Percentiles rank a stretch among this genome's conserved stretches.
Evolutionary conservation across 106 monocot species (phyloP).

Genomic region (Ottelia alismoides): DNA sequence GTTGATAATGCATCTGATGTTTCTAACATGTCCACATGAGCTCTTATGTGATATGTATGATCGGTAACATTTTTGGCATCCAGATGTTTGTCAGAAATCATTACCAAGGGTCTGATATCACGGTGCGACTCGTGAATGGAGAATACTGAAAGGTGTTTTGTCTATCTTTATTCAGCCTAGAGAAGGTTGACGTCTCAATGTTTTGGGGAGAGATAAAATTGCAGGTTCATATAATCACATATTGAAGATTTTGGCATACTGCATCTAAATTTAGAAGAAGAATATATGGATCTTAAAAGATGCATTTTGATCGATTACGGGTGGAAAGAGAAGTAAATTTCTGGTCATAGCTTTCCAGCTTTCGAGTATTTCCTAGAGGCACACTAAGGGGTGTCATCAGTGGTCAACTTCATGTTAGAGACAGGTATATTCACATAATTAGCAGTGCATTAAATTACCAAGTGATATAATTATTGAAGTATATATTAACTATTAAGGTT

Average conservation of each 20-base stretch:
- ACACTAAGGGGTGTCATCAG: constrained; percentile 3
- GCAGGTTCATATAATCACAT: constrained; percentile 2
- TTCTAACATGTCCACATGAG: neutral
- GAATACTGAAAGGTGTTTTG: constrained; percentile 17
- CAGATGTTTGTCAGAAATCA: constrained; percentile 15
- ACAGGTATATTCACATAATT: neutral
- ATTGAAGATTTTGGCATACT: neutral
- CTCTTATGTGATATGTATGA: neutral
- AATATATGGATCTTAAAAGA: neutral
- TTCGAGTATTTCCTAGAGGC: constrained; percentile 9
- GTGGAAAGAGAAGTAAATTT: constrained; percentile 8
- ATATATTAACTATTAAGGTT: no score
- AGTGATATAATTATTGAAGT: neutral
- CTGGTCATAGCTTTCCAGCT: constrained; percentile 13
- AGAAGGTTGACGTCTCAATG: neutral
- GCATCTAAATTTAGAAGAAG: neutral
- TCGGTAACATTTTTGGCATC: neutral
- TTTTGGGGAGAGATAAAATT: constrained; percentile 8
- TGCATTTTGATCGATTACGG: neutral
- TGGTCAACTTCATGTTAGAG: constrained; percentile 5
- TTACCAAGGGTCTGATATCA: constrained; percentile 4
- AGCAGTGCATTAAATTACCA: neutral
- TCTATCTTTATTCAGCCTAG: constrained; percentile 6
- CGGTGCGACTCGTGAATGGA: neutral
- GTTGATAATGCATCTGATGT: neutral